Evolutionary conservation across 108 stramenopile species (phyloP).

Genomic region (Discostella stelligeroides): DNA sequence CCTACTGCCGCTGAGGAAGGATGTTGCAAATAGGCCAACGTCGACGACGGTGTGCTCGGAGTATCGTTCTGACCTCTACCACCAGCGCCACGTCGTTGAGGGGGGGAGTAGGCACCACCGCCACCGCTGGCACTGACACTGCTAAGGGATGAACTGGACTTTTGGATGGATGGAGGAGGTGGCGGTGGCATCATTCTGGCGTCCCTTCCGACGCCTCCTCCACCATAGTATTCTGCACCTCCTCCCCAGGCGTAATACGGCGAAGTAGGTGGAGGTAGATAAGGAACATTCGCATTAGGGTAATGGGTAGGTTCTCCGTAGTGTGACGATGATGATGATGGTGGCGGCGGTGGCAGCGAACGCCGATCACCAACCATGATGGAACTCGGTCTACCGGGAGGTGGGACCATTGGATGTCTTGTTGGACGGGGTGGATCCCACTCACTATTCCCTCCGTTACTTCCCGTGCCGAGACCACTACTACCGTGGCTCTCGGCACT

Average conservation of each 20-base stretch:
- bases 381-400: background rate
- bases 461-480: background rate
- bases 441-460: slow-evolving; percentile 6
- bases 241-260: background rate
- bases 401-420: slow-evolving; percentile 4
- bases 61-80: background rate
- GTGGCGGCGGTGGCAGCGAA: background rate
- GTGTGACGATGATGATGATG: too few relatives aligned
- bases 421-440: slow-evolving; percentile 21
- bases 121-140: background rate
- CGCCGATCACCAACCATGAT: background rate
- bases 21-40: background rate
- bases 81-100: background rate
- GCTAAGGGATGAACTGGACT: background rate
- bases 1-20: background rate
- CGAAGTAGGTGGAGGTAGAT: background rate
- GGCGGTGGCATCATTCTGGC: background rate
- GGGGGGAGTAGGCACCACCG: background rate
- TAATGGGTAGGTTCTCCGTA: too few relatives aligned
- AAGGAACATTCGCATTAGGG: background rate
- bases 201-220: background rate
- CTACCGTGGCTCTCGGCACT: slow-evolving; percentile 9
- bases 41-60: background rate
- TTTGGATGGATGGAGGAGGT: background rate
- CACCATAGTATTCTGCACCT: background rate